Base-by-base conservation (phyloP, 202 grass and related monocot species). In the Sporobolus alterniflorus region DNA sequence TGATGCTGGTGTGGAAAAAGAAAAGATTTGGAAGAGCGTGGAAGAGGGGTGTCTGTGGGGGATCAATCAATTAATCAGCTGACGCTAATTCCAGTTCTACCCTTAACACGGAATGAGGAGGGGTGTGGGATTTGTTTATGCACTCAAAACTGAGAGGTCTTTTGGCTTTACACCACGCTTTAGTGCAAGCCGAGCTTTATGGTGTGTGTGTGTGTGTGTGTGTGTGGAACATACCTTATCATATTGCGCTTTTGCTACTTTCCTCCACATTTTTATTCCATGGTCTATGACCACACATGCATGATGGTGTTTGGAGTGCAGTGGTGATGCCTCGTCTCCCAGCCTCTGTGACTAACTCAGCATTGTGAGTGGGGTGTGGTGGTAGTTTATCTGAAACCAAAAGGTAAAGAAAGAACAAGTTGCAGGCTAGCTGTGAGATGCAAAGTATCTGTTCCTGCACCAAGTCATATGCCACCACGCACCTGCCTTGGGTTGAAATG, bases 131-230 rank as follows among this genome's bases (percentile, higher is more conserved):
- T 49, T 90, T 83, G 80, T 90, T 90, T 87, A 90, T 76, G 75
- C 88, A 79, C 88, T 90, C 70, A 90, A 87, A 75, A 87, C 84
- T 83, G 83, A 61, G 69, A 64, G 46, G 46, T 75, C 84, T 83
- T 84, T 87, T 71, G 75, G 69, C 88, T 90, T 87, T 90, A 76
- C 80, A 44, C 75, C 84, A n/a, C 5, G 84, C 88, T 89, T 81
- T 89, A 81, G 63, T 36, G 77, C 64, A 49, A 71, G 40, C 46
- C 16, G 71, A 82, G 78, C 80, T 79, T 89, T 84, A 47, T 42
- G 43, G 80, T 84, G 63, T 80, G 77, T 80, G 66, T n/a, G n/a
- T n/a, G n/a, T n/a, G n/a, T n/a, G n/a, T n/a, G n/a, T n/a, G 79
- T 83, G 63, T 69, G 77, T 80, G 74, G 79, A 87, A 83, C 73